These are phyloP conservation scores for Cytospora mali DNA, from an alignment of 2,329 filamentous ascomycete species.

Conservation along the genomic window DNA sequence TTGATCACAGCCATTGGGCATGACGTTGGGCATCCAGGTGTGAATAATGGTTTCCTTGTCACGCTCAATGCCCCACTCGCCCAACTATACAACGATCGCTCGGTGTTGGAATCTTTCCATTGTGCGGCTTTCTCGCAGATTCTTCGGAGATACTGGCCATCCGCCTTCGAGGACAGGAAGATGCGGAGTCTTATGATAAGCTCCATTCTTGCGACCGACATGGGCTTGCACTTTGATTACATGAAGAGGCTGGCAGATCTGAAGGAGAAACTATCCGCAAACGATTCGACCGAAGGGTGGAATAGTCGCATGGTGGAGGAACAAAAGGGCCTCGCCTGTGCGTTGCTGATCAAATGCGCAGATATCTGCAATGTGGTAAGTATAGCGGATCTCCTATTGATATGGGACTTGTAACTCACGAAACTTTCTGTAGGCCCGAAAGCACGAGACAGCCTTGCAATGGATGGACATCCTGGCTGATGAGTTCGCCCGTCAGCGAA, in stretches of 20 bases:
- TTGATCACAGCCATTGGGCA: slow-evolving; percentile 96
- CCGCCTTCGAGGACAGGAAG: slow-evolving; percentile 73
- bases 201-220: slow-evolving; percentile 95
- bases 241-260: slow-evolving; percentile 85
- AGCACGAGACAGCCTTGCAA: slow-evolving; percentile 76
- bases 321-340: slow-evolving; percentile 80
- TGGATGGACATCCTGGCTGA: slow-evolving; percentile 96
- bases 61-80: slow-evolving; percentile 90
- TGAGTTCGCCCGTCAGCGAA: slow-evolving; percentile 89
- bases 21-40: slow-evolving; percentile 94
- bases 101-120: slow-evolving; percentile 95
- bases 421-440: slow-evolving; percentile 67
- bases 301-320: slow-evolving; percentile 74
- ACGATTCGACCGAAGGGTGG: slow-evolving; percentile 71
- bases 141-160: slow-evolving; percentile 87
- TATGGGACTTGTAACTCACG: slow-evolving; percentile 15
- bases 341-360: slow-evolving; percentile 93
- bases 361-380: slow-evolving; percentile 97
- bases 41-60: slow-evolving; percentile 96
- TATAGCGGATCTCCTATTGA: slow-evolving; percentile 34
- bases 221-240: slow-evolving; percentile 96
- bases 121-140: slow-evolving; percentile 97
- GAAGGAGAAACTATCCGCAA: slow-evolving; percentile 74
- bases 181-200: slow-evolving; percentile 94
- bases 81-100: slow-evolving; percentile 95